Evolutionary conservation across 306 rosid genomes (phyloP).

Genomic region (Lupinus albus): DNA sequence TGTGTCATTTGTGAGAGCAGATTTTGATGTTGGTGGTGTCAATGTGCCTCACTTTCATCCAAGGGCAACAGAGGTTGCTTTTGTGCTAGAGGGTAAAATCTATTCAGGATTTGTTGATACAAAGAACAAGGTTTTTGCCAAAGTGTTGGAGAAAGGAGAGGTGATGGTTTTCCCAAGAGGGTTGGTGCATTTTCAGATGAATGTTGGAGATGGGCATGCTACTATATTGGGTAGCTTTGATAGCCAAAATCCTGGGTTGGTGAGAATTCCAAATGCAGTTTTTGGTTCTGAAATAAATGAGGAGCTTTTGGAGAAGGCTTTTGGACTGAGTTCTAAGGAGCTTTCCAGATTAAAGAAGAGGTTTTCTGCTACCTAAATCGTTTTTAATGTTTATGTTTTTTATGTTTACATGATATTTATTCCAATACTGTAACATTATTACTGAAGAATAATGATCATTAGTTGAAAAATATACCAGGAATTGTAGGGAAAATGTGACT

Average conservation of each 20-base stretch:
- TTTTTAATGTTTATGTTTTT: slow-evolving; percentile 27
- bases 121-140: slow-evolving; percentile 67
- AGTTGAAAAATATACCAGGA: background rate
- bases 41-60: slow-evolving; percentile 88
- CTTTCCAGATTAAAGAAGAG: slow-evolving; percentile 64
- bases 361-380: slow-evolving; percentile 46
- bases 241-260: slow-evolving; percentile 89
- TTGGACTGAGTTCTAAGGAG: slow-evolving; percentile 71
- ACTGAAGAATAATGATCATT: no score
- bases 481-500: no score
- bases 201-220: slow-evolving; percentile 84
- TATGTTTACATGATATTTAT: no score
- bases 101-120: slow-evolving; percentile 87
- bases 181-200: slow-evolving; percentile 85
- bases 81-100: slow-evolving; percentile 73
- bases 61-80: slow-evolving; percentile 81
- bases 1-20: slow-evolving; percentile 79
- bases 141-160: slow-evolving; percentile 83
- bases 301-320: slow-evolving; percentile 82
- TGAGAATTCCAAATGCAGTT: slow-evolving; percentile 66
- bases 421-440: no score
- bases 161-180: slow-evolving; percentile 94
- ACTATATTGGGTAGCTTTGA: slow-evolving; percentile 79
- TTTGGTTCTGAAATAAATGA: slow-evolving; percentile 82
- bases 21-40: slow-evolving; percentile 77